Base-by-base conservation (phyloP, 345 rosid genomes). In the Anastatica hierochuntica region DNA sequence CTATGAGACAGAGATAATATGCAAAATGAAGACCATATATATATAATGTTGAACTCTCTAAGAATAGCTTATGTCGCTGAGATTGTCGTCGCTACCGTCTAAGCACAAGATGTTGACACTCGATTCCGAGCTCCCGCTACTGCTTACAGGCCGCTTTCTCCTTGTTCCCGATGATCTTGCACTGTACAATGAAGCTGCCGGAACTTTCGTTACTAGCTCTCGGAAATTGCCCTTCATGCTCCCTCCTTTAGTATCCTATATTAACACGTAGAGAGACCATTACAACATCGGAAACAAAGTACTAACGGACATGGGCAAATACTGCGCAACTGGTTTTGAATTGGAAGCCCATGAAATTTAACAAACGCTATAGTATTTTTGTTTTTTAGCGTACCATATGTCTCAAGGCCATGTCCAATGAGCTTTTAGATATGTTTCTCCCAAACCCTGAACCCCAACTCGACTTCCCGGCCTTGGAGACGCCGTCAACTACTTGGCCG, bases 341-440 rank as follows among this genome's bases (percentile, higher is more conserved):
- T n/a, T n/a, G n/a, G n/a, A n/a, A n/a, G n/a, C n/a, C n/a, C n/a
- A n/a, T n/a, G n/a, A n/a, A n/a, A n/a, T n/a, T n/a, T n/a, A n/a
- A n/a, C n/a, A n/a, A n/a, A n/a, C n/a, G n/a, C n/a, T n/a, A n/a
- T n/a, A n/a, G n/a, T n/a, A n/a, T n/a, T n/a, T n/a, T n/a, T n/a
- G n/a, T n/a, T n/a, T 21, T 24, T 56, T 15, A 50, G 3, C 60
- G 23, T 70, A 88, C 96, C 94, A 80, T 76, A 46, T 87, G 96
- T 44, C 88, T 72, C 34, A 87, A 53, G 29, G 88, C 94, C 96
- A 87, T 81, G 29, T 88, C 90, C 10, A 88, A 72, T 41, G 96
- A 88, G 69, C 75, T 84, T 66, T 79, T 78, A 14, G 88, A 84
- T 41, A 87, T 64, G 6, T 77, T 61, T 60, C 90, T 72, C 27